Conservation (phyloP, 2,329 filamentous ascomycete genomes). For the Microascus cirrosus region DNA sequence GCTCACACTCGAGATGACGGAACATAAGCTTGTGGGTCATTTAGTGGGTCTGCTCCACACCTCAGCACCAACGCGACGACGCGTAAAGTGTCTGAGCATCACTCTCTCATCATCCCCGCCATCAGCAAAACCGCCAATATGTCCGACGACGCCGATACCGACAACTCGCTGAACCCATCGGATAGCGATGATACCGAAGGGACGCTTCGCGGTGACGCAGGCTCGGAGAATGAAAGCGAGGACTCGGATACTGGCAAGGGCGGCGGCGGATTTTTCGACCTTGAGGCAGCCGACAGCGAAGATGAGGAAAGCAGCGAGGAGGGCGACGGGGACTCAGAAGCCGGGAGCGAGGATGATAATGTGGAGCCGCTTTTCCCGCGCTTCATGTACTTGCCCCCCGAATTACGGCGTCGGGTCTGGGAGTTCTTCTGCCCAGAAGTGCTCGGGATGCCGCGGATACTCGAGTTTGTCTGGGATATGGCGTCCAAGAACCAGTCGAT, state of each 20-base stretch:
- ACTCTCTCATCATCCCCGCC: not conserved
- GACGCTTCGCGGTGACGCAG: not conserved
- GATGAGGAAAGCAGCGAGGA: not conserved
- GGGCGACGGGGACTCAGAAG: not conserved
- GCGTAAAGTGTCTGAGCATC: not conserved
- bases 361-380: slow-evolving; percentile 9
- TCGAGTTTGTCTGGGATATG: slow-evolving; percentile 13
- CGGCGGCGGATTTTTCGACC: not conserved
- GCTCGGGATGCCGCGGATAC: slow-evolving; percentile 13
- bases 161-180: not conserved
- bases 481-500: slow-evolving; percentile 10
- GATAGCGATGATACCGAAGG: not conserved
- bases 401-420: slow-evolving; percentile 22
- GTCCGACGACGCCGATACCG: not conserved
- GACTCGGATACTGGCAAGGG: not conserved
- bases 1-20: too few relatives aligned
- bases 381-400: slow-evolving; percentile 19
- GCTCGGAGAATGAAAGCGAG: not conserved
- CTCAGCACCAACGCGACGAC: not conserved
- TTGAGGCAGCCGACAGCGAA: not conserved
- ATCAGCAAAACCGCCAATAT: not conserved
- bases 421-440: slow-evolving; percentile 19
- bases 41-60: not conserved
- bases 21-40: not conserved
- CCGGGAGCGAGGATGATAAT: not conserved